Evolutionary conservation across 768 basidiomycete genomes (phyloP).

Genomic region (Hericium alpestre): DNA sequence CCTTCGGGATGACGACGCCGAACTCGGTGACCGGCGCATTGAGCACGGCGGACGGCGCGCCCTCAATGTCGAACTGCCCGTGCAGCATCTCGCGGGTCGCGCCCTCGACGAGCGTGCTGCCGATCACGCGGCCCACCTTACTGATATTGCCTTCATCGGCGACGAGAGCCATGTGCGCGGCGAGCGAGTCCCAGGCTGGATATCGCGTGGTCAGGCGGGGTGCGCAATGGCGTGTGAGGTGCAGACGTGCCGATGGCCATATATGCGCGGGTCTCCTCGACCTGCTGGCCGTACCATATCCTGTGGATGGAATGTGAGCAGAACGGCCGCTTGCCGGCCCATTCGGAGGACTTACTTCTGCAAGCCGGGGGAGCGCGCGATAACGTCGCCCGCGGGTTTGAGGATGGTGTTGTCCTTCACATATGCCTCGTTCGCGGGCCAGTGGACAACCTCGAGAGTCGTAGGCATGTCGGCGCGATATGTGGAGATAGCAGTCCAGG

Average conservation of each 20-base stretch:
- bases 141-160: not conserved
- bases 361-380: not conserved
- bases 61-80: not conserved
- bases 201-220: not conserved
- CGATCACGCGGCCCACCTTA: not conserved
- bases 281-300: not conserved
- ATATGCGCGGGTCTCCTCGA: not conserved
- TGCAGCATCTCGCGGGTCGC: not conserved
- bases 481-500: not conserved
- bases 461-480: not conserved
- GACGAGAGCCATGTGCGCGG: not conserved
- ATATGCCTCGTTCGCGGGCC: not conserved
- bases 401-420: not conserved
- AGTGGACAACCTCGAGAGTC: not conserved
- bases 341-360: not conserved
- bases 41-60: not conserved
- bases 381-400: not conserved
- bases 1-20: not conserved
- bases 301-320: not conserved
- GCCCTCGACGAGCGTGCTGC: not conserved
- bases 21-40: not conserved
- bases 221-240: not conserved
- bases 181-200: not conserved
- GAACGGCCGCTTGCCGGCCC: not conserved
- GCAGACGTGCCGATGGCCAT: not conserved